Evolutionary conservation across 225 moss, liverwort and hornwort species (phyloP), one percentile per base, ranked within the genome.

Genomic region (Bryoerythrophyllum caledonicum): DNA sequence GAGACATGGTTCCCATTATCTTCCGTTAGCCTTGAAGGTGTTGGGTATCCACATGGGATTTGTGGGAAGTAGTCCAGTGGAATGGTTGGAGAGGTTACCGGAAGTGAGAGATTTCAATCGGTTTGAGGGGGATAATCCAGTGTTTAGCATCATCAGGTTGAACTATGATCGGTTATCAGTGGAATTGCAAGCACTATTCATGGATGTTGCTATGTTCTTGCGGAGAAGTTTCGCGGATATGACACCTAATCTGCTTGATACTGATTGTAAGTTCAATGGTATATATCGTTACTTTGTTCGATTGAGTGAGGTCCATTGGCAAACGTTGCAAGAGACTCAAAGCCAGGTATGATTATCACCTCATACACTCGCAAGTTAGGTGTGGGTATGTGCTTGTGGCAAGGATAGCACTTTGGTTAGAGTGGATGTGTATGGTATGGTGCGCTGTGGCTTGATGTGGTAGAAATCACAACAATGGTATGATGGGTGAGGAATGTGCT

Each of bases 11-110:
- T 28, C 0, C 11, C 65, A 65, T 40, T 65, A 64, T 23, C 65
- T 37, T 55, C 54, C 65, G 6, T 56, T 74, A 65, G 54, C 65
- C 23, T 7, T 74, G 35, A 65, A 74, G 10, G 65, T 25, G 2
- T 54, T 74, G 38, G 74, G 65, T 51, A 13, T 32, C 28, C 64
- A 65, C 0, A 9, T 74, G 9, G 25, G 15, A 25, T n/a, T n/a
- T n/a, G n/a, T n/a, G 10, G 54, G 54, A 24, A 0, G 5, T 2
- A 34, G 37, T 38, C 65, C 64, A 1, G 13, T 1, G 9, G 26
- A 37, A 4, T 74, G 52, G 64, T 40, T 21, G 51, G 6, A 26
- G 30, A 53, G 5, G 6, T 37, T 74, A 12, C 37, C 14, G 0
- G 37, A 17, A 10, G 25, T 23, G 3, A 48, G 6, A 4, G 21